Percentiles rank a stretch among this genome's conserved stretches.
phyloP scores from a whole-genome alignment of 2,329 filamentous ascomycete species.

The Thielaviopsis ethacetica region DNA sequence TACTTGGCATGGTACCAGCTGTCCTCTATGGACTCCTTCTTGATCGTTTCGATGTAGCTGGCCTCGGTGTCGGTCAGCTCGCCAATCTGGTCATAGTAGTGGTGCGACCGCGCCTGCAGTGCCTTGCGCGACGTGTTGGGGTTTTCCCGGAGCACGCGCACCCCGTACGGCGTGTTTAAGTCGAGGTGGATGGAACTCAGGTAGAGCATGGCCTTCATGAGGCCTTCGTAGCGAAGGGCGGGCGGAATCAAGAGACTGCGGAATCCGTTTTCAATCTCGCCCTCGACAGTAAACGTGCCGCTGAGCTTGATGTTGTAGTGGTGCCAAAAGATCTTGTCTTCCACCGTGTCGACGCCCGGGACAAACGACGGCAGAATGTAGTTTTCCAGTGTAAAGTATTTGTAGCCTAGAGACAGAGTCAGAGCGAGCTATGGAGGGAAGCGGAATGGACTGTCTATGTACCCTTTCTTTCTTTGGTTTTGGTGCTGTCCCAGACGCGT shows the following conservation, averaged over 20 bases:
- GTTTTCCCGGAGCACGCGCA: conserved; percentile 33
- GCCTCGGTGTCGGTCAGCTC: conserved; percentile 23
- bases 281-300: conserved; percentile 65
- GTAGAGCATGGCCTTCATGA: conserved; percentile 84
- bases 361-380: conserved; percentile 52
- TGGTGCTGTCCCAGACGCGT: conserved; percentile 75
- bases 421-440: background rate
- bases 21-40: background rate
- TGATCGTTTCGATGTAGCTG: background rate
- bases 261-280: conserved; percentile 69
- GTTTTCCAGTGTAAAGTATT: conserved; percentile 26
- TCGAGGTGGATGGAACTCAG: conserved; percentile 65
- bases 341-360: conserved; percentile 61
- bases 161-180: conserved; percentile 38
- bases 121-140: conserved; percentile 29
- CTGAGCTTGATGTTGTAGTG: conserved; percentile 72
- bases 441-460: conserved; percentile 25
- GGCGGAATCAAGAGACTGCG: conserved; percentile 70
- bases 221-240: conserved; percentile 59
- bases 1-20: conserved; percentile 34
- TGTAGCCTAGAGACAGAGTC: background rate
- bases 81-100: conserved; percentile 31
- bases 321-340: conserved; percentile 66
- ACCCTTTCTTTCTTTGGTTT: conserved; percentile 51
- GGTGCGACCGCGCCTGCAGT: conserved; percentile 34